phyloP scores from a whole-genome alignment of 768 basidiomycete genomes.

The Tricholoma saponaceum region DNA sequence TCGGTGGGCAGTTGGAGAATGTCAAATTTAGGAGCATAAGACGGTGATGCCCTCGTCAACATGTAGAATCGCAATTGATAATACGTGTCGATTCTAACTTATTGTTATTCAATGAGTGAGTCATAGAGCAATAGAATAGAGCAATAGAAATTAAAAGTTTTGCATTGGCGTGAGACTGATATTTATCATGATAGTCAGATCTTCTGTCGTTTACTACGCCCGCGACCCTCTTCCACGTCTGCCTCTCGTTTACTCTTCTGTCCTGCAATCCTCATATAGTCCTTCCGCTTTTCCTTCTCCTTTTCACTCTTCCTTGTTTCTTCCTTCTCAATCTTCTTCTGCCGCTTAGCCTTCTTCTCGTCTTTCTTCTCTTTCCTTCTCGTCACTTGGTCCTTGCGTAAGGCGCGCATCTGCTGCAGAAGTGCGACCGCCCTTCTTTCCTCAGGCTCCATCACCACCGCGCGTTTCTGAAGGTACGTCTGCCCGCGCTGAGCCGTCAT shows the following conservation, averaged over 20 bases:
- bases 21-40: conserved; percentile 36
- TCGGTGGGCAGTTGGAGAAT: conserved; percentile 30
- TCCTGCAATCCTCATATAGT: conserved; percentile 67
- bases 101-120: not conserved
- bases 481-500: conserved; percentile 67
- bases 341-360: conserved; percentile 64
- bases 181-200: too few relatives aligned
- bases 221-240: conserved; percentile 54
- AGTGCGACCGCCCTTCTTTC: conserved; percentile 90
- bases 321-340: conserved; percentile 71
- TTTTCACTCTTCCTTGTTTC: conserved; percentile 60
- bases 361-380: conserved; percentile 82
- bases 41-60: not conserved
- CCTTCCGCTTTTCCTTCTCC: conserved; percentile 74
- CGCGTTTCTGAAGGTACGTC: conserved; percentile 93
- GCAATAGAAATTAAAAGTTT: not conserved
- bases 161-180: too few relatives aligned
- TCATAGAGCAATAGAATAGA: too few relatives aligned
- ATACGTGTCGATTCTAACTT: not conserved
- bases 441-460: conserved; percentile 92
- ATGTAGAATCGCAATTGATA: not conserved
- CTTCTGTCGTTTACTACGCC: conserved; percentile 49
- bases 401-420: conserved; percentile 88
- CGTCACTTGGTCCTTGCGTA: conserved; percentile 83
- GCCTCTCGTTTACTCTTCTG: conserved; percentile 67